Conservation (phyloP, 768 basidiomycete genomes). For the Calvatia gigantea region DNA sequence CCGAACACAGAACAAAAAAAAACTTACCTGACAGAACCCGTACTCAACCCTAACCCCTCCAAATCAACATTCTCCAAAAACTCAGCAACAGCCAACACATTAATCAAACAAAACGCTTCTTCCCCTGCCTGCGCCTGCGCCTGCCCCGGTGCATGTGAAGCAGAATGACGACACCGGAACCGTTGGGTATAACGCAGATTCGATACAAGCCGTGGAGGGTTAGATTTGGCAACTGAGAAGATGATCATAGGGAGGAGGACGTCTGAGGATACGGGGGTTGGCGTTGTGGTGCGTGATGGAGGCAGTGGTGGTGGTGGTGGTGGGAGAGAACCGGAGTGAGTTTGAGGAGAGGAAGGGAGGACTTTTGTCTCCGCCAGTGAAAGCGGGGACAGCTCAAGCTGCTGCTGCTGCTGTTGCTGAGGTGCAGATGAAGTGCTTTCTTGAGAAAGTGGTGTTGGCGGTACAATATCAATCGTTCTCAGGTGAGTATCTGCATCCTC, state of each 20-base stretch:
- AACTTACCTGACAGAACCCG: constrained; percentile 57
- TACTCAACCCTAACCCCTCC: constrained; percentile 56
- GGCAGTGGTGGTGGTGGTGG: background rate
- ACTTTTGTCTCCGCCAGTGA: background rate
- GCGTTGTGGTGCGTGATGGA: constrained; percentile 17
- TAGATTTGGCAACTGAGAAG: constrained; percentile 89
- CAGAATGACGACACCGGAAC: constrained; percentile 45
- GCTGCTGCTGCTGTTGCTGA: background rate
- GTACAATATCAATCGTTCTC: background rate
- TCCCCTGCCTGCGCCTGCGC: constrained; percentile 76
- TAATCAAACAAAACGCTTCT: constrained; percentile 90
- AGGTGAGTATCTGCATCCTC: too few relatives aligned
- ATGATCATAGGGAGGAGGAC: constrained; percentile 92
- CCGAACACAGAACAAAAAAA: constrained; percentile 1
- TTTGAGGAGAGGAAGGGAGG: constrained; percentile 6
- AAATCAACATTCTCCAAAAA: constrained; percentile 95
- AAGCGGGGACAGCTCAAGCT: constrained; percentile 2
- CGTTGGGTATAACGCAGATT: constrained; percentile 64
- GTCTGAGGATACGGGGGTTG: constrained; percentile 75
- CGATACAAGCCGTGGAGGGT: constrained; percentile 78
- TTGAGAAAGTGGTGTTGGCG: background rate
- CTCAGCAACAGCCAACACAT: constrained; percentile 92
- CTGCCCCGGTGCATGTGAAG: background rate
- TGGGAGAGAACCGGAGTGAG: background rate
- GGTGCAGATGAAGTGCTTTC: background rate